These are phyloP conservation scores for Arabidopsis lyrata DNA, from an alignment of 441 rosid genomes.

Conservation along the genomic window DNA sequence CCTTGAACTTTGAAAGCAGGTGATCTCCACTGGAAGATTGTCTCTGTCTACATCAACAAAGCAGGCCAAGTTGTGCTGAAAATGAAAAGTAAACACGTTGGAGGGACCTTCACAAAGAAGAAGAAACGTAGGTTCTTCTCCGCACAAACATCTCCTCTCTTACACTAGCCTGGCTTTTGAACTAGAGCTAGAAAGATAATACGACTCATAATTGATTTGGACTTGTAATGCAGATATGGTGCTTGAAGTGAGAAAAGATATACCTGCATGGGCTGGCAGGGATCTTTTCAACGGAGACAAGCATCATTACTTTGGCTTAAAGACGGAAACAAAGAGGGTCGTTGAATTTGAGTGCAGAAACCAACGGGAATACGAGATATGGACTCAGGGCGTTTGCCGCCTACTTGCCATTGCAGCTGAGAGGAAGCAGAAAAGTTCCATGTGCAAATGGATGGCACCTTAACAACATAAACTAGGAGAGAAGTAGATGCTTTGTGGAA, in stretches of 20 bases:
- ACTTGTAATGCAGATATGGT: conserved; percentile 60
- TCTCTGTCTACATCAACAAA: conserved; percentile 73
- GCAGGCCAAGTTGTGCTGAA: conserved; percentile 77
- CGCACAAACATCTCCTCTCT: neutral
- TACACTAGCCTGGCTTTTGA: conserved; percentile 1
- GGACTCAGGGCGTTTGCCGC: conserved; percentile 75
- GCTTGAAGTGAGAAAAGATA: conserved; percentile 67
- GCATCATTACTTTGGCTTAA: conserved; percentile 78
- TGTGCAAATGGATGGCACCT: conserved; percentile 42
- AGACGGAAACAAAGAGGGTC: conserved; percentile 67
- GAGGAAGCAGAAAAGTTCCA: conserved; percentile 48
- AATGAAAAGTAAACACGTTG: conserved; percentile 88
- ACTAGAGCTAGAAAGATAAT: neutral
- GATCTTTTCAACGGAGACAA: conserved; percentile 71
- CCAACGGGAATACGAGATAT: conserved; percentile 70
- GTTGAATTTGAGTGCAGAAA: conserved; percentile 88
- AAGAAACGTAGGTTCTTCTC: conserved; percentile 61
- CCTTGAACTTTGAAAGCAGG: conserved; percentile 51
- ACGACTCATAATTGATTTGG: neutral
- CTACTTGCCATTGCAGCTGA: conserved; percentile 71
- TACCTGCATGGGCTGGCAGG: conserved; percentile 93
- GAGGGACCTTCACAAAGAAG: conserved; percentile 86
- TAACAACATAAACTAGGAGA: conserved; percentile 11
- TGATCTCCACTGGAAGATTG: conserved; percentile 91
- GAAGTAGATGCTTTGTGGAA: conserved; percentile 5